A percentile compares a stretch with the other conserved stretches of the same genome.
Evolutionary conservation across 257 asterid genomes (phyloP).

Genomic region (Lavandula angustifolia): DNA sequence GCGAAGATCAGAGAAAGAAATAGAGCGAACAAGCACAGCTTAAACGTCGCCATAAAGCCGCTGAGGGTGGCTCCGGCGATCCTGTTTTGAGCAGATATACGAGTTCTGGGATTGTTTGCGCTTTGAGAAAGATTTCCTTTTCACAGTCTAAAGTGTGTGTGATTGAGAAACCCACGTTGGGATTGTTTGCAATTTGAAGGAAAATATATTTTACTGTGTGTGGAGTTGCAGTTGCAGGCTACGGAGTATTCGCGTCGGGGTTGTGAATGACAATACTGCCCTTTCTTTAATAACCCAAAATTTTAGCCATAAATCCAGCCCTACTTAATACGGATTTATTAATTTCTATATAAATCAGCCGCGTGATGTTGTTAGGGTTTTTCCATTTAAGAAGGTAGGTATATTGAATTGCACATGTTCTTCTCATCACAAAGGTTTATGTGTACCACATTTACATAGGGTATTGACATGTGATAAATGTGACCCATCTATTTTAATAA

Average conservation of each 20-base stretch:
- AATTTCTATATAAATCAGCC: too few relatives aligned
- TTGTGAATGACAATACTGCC: constrained; percentile 13
- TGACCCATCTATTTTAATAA: too few relatives aligned
- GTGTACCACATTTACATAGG: too few relatives aligned
- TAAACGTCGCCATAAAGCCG: constrained; percentile 49
- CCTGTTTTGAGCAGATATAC: constrained; percentile 13
- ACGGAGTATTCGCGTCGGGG: not conserved
- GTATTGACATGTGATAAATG: too few relatives aligned
- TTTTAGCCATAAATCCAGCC: constrained; percentile 11
- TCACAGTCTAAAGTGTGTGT: constrained; percentile 7
- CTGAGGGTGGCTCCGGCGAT: constrained; percentile 45
- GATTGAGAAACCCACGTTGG: constrained; percentile 33
- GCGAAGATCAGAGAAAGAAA: constrained; percentile 36
- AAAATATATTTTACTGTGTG: too few relatives aligned
- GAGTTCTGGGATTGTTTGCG: constrained; percentile 1
- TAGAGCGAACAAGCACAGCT: constrained; percentile 33
- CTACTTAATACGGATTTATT: not conserved
- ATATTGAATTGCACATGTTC: too few relatives aligned
- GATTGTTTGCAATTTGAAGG: too few relatives aligned
- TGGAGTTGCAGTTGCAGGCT: too few relatives aligned
- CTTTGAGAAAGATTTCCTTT: not conserved
- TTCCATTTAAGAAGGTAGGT: not conserved
- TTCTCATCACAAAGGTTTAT: too few relatives aligned
- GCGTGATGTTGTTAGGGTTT: too few relatives aligned
- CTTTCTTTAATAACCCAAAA: constrained; percentile 21